Conservation (phyloP, 2,329 filamentous ascomycete species). For the Trichophyton verrucosum region DNA sequence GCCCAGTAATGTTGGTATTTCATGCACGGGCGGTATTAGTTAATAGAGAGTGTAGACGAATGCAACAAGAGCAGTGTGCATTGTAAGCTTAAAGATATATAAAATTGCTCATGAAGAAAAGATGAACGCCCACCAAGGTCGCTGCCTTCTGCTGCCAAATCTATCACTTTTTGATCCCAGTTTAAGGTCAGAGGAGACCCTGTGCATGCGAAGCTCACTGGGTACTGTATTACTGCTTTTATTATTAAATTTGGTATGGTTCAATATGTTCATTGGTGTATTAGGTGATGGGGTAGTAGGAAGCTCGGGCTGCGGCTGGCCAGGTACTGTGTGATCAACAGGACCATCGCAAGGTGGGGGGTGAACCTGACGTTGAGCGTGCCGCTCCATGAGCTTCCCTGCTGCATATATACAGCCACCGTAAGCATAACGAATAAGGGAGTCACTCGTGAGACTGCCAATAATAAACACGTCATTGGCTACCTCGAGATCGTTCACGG, state of each 20-base stretch:
- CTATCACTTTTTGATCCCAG: neutral
- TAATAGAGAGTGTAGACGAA: too few relatives aligned
- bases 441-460: conserved; percentile 49
- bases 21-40: too few relatives aligned
- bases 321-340: neutral
- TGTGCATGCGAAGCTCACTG: neutral
- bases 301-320: neutral
- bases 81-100: too few relatives aligned
- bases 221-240: neutral
- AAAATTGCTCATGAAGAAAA: neutral
- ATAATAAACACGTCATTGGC: conserved; percentile 43
- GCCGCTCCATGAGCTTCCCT: conserved; percentile 34
- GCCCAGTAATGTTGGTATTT: too few relatives aligned
- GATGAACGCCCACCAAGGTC: neutral
- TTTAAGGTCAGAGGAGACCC: neutral
- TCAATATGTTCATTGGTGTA: neutral
- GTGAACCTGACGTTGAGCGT: neutral
- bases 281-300: neutral
- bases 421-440: conserved; percentile 47
- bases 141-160: neutral
- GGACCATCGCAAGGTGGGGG: neutral
- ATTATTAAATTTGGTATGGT: neutral
- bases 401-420: conserved; percentile 47
- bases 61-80: too few relatives aligned
- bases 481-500: conserved; percentile 41